Percentiles rank a stretch among this genome's conserved stretches.
Evolutionary conservation across 2,329 filamentous ascomycete species (phyloP).

Genomic region (Sclerotinia nivalis): DNA sequence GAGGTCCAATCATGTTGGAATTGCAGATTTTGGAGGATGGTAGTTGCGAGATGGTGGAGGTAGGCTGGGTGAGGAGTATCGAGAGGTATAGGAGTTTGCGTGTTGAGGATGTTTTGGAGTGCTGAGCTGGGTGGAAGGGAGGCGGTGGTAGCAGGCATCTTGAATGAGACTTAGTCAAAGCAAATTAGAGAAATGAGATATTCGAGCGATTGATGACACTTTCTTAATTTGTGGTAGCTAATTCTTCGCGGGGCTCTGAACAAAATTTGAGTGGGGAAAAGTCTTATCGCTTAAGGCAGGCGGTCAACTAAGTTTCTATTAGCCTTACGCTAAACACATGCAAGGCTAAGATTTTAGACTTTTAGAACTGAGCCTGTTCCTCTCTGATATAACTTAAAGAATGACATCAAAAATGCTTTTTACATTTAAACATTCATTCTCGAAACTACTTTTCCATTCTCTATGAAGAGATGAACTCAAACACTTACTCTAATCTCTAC

Average conservation of each 20-base stretch:
- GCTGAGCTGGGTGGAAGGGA: conserved; percentile 31
- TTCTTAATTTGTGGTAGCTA: conserved; percentile 1
- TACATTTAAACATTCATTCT: background rate
- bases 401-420: background rate
- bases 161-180: background rate
- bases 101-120: conserved; percentile 35
- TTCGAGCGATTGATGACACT: background rate
- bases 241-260: conserved; percentile 10
- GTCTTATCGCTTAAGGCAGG: background rate
- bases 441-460: background rate
- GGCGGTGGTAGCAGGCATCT: conserved; percentile 30
- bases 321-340: conserved; percentile 7
- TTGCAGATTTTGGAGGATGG: conserved; percentile 69
- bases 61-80: conserved; percentile 37
- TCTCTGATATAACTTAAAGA: background rate
- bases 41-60: conserved; percentile 53
- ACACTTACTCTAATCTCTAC: background rate
- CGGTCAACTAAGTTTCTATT: background rate
- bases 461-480: background rate
- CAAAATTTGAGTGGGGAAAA: conserved; percentile 2
- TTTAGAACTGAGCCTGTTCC: background rate
- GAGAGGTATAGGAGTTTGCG: conserved; percentile 30
- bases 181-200: background rate
- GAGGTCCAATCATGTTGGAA: conserved; percentile 75
- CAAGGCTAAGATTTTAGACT: conserved; percentile 14